Conservation (phyloP, 805 yeast genomes). For the Kazachstania psychrophila region DNA sequence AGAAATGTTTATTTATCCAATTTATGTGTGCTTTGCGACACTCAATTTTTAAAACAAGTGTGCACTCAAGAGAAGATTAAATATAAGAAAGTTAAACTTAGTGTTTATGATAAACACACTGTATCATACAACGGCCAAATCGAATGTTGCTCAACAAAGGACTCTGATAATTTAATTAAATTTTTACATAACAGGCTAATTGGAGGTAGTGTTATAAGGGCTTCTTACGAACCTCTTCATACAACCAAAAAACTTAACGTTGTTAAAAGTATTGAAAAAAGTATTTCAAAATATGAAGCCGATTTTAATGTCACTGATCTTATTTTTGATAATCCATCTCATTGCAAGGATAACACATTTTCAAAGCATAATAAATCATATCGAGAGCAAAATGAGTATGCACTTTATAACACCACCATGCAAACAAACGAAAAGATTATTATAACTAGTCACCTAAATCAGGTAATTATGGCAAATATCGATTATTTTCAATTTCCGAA, state of each 20-base stretch:
- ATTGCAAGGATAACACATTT: no score
- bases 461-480: no score
- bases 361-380: no score
- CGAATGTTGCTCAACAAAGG: slow-evolving; percentile 14
- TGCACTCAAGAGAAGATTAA: slow-evolving; percentile 21
- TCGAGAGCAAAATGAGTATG: no score
- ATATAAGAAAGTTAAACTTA: slow-evolving; percentile 12
- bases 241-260: slow-evolving; percentile 1
- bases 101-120: slow-evolving; percentile 10
- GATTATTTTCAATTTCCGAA: no score
- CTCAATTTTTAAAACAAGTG: slow-evolving; percentile 18
- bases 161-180: slow-evolving; percentile 19
- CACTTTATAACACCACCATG: no score
- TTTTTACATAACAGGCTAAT: slow-evolving; percentile 19
- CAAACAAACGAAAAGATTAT: no score
- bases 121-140: slow-evolving; percentile 19
- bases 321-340: no score
- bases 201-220: slow-evolving; percentile 22
- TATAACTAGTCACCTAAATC: no score
- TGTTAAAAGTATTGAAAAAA: no score
- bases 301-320: no score
- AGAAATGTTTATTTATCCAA: slow-evolving; percentile 17
- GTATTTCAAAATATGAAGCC: no score
- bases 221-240: slow-evolving; percentile 21
- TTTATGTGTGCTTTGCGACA: slow-evolving; percentile 24